These are phyloP conservation scores for Beauveria scarabaeidicola DNA, from an alignment of 2,329 filamentous ascomycete genomes.

Conservation along the genomic window DNA sequence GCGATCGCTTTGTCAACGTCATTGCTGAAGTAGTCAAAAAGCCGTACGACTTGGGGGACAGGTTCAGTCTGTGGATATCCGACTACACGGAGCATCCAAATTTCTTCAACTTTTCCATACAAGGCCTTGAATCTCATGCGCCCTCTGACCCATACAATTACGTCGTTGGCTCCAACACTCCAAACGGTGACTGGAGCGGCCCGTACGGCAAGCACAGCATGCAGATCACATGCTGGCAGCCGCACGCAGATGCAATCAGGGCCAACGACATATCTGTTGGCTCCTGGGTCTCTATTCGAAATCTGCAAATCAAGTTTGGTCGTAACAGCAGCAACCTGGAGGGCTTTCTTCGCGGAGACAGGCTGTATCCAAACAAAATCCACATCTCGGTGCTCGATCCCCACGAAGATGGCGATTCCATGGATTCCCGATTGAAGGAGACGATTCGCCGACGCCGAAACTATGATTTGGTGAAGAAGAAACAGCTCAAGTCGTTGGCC, in stretches of 20 bases:
- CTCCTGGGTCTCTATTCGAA: slow-evolving; percentile 57
- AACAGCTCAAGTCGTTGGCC: slow-evolving; percentile 28
- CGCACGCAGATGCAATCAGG: slow-evolving; percentile 53
- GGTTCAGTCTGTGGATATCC: slow-evolving; percentile 61
- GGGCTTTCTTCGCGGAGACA: slow-evolving; percentile 60
- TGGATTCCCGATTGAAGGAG: slow-evolving; percentile 43
- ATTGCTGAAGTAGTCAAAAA: slow-evolving; percentile 59
- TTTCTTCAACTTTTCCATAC: slow-evolving; percentile 46
- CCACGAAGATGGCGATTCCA: slow-evolving; percentile 29
- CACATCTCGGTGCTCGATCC: slow-evolving; percentile 45
- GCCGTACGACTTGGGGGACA: slow-evolving; percentile 35
- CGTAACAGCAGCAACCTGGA: slow-evolving; percentile 52
- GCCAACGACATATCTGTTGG: slow-evolving; percentile 43
- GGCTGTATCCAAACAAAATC: slow-evolving; percentile 36
- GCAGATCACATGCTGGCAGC: slow-evolving; percentile 61
- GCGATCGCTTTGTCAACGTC: slow-evolving; percentile 55
- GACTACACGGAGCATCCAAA: slow-evolving; percentile 69
- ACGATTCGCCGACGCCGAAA: slow-evolving; percentile 55
- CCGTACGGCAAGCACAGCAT: slow-evolving; percentile 67
- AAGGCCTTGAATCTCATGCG: slow-evolving; percentile 22
- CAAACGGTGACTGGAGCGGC: slow-evolving; percentile 51
- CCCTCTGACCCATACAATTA: slow-evolving; percentile 41
- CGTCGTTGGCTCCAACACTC: slow-evolving; percentile 22
- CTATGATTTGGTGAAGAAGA: slow-evolving; percentile 47
- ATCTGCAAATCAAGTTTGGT: slow-evolving; percentile 61